These are phyloP conservation scores for Ceratocystis alfenasii DNA, from an alignment of 2,329 filamentous ascomycete species.

Conservation along the genomic window DNA sequence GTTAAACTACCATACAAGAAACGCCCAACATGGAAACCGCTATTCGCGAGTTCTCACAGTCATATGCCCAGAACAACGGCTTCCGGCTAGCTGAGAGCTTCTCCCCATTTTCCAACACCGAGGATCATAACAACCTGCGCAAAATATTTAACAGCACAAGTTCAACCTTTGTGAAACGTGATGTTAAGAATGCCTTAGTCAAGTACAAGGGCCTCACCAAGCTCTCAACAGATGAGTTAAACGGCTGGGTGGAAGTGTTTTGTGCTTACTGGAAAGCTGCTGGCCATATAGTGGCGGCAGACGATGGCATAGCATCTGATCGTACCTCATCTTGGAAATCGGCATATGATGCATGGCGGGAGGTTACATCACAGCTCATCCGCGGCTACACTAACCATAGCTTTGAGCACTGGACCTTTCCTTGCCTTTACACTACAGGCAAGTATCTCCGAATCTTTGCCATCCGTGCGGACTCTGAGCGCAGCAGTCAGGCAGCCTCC, in stretches of 20 bases:
- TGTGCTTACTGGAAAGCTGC: constrained; percentile 71
- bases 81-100: constrained; percentile 63
- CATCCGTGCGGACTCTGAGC: constrained; percentile 74
- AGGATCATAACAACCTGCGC: constrained; percentile 53
- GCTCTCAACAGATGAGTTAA: constrained; percentile 54
- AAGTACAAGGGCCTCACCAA: constrained; percentile 45
- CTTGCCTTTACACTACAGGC: constrained; percentile 75
- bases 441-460: constrained; percentile 81
- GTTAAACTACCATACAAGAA: neutral
- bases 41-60: constrained; percentile 60
- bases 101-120: constrained; percentile 52
- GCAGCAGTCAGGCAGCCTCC: constrained; percentile 31
- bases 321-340: constrained; percentile 46
- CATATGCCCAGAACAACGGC: constrained; percentile 54
- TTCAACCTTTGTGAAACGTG: constrained; percentile 49
- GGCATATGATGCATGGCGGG: constrained; percentile 82
- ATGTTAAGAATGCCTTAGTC: constrained; percentile 60
- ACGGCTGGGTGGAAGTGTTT: constrained; percentile 82
- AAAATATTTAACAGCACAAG: constrained; percentile 62
- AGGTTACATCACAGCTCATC: constrained; percentile 62
- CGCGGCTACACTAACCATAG: constrained; percentile 65
- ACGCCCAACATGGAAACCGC: constrained; percentile 48
- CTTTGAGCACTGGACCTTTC: constrained; percentile 85
- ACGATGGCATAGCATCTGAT: constrained; percentile 37
- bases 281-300: constrained; percentile 56